These are phyloP conservation scores for Magnolia kwangsiensis DNA, from an alignment of 164 flowering plant species.

Conservation along the genomic window DNA sequence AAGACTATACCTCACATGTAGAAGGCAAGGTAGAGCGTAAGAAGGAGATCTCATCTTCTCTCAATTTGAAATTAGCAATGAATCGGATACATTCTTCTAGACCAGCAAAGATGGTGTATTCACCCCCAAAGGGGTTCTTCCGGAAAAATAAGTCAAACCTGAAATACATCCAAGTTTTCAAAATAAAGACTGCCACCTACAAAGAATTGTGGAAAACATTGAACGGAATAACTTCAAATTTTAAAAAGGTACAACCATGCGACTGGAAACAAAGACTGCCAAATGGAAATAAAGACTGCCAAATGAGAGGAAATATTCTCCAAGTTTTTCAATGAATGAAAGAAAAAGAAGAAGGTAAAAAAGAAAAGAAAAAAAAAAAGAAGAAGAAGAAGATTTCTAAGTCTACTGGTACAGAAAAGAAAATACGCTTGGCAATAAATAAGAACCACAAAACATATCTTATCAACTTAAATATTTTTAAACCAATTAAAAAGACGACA, in stretches of 20 bases:
- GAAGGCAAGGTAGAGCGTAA: conserved; percentile 55
- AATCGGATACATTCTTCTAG: conserved; percentile 86
- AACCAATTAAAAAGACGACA: too few relatives aligned
- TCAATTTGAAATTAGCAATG: conserved; percentile 77
- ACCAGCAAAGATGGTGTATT: conserved; percentile 93
- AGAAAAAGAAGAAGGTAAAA: neutral
- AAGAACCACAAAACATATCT: neutral
- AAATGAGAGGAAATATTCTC: too few relatives aligned
- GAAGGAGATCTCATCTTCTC: conserved; percentile 75
- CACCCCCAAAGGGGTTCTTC: conserved; percentile 97
- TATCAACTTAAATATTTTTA: too few relatives aligned
- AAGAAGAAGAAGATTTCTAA: too few relatives aligned
- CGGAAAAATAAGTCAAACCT: conserved; percentile 97
- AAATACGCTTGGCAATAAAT: neutral
- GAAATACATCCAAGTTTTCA: conserved; percentile 20
- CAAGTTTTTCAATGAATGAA: too few relatives aligned
- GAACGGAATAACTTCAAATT: too few relatives aligned
- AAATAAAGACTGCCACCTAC: neutral
- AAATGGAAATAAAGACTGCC: too few relatives aligned
- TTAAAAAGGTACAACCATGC: too few relatives aligned
- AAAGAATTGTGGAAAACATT: too few relatives aligned
- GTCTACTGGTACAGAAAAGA: neutral
- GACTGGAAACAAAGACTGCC: too few relatives aligned
- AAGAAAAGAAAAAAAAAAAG: neutral
- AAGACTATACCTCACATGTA: conserved; percentile 66